Conservation (phyloP, 805 yeast genomes). For the Saturnispora serradocipensis region DNA sequence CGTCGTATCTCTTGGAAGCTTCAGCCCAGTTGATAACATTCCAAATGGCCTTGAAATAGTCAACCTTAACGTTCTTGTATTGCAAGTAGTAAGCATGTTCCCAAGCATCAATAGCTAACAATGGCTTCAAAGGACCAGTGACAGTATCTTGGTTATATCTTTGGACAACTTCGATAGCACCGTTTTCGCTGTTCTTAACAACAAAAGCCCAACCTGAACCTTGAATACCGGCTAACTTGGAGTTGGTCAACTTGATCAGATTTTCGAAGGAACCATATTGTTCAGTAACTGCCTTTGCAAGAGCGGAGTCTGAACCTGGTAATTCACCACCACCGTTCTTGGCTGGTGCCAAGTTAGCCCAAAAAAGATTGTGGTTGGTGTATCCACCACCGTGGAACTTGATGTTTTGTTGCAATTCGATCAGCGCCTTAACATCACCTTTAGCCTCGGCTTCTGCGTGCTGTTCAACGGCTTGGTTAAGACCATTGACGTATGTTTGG, state of each 20-base stretch:
- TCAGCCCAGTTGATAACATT: slow-evolving; percentile 89
- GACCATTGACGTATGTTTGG: slow-evolving; percentile 83
- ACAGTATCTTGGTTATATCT: slow-evolving; percentile 85
- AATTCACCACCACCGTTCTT: slow-evolving; percentile 69
- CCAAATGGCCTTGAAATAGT: slow-evolving; percentile 92
- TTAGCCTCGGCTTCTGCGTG: slow-evolving; percentile 52
- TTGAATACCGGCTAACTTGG: slow-evolving; percentile 75
- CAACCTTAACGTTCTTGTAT: slow-evolving; percentile 84
- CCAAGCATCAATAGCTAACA: slow-evolving; percentile 92
- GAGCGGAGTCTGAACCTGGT: slow-evolving; percentile 45
- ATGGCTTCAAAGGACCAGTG: slow-evolving; percentile 56
- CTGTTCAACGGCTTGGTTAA: slow-evolving; percentile 70
- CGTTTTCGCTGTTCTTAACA: slow-evolving; percentile 69
- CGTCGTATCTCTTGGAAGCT: slow-evolving; percentile 65
- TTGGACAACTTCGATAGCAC: slow-evolving; percentile 69
- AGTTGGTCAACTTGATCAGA: slow-evolving; percentile 53
- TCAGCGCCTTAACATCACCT: slow-evolving; percentile 50
- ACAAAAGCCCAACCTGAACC: slow-evolving; percentile 96
- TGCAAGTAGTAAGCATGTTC: slow-evolving; percentile 94
- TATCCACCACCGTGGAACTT: slow-evolving; percentile 93
- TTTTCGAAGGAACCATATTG: slow-evolving; percentile 70
- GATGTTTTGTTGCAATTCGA: slow-evolving; percentile 62
- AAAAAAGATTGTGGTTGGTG: slow-evolving; percentile 77
- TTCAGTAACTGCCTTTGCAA: slow-evolving; percentile 47
- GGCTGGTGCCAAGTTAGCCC: slow-evolving; percentile 79